Conservation (phyloP, 2,329 filamentous ascomycete species). For the Aspergillus proliferans region DNA sequence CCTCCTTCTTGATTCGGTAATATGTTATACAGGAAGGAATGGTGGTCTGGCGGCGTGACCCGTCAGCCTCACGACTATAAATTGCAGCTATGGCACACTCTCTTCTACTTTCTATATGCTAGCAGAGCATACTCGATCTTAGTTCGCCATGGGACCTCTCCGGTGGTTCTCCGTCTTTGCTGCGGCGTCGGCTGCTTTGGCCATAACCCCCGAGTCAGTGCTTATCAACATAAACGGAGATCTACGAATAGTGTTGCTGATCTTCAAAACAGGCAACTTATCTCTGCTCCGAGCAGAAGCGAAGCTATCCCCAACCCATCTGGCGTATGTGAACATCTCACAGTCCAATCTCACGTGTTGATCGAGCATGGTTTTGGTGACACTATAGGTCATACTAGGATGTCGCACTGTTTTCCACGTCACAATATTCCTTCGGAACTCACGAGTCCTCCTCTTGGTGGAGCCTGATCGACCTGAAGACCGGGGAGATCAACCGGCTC, state of each 20-base stretch:
- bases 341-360: constrained; percentile 1
- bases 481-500: constrained; percentile 59
- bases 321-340: constrained; percentile 26
- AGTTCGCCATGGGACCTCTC: constrained; percentile 17
- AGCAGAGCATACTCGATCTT: neutral
- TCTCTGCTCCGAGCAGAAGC: constrained; percentile 32
- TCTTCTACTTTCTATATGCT: too few relatives aligned
- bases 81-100: too few relatives aligned
- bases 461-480: constrained; percentile 66
- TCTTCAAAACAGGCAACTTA: constrained; percentile 22
- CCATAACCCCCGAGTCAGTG: constrained; percentile 26
- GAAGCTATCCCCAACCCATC: constrained; percentile 35
- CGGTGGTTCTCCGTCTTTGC: constrained; percentile 20
- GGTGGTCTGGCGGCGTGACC: too few relatives aligned
- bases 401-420: constrained; percentile 51
- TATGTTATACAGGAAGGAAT: too few relatives aligned
- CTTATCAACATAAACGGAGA: neutral
- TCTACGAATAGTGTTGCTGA: too few relatives aligned
- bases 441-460: constrained; percentile 57
- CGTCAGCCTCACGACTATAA: too few relatives aligned
- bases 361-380: neutral
- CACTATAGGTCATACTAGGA: constrained; percentile 17
- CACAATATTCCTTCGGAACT: constrained; percentile 71
- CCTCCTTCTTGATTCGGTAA: too few relatives aligned
- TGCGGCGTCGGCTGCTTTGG: constrained; percentile 16